A percentile compares a stretch with the other conserved stretches of the same genome.
Evolutionary conservation across 2,329 filamentous ascomycete species (phyloP).

Genomic region (Remersonia thermophila): DNA sequence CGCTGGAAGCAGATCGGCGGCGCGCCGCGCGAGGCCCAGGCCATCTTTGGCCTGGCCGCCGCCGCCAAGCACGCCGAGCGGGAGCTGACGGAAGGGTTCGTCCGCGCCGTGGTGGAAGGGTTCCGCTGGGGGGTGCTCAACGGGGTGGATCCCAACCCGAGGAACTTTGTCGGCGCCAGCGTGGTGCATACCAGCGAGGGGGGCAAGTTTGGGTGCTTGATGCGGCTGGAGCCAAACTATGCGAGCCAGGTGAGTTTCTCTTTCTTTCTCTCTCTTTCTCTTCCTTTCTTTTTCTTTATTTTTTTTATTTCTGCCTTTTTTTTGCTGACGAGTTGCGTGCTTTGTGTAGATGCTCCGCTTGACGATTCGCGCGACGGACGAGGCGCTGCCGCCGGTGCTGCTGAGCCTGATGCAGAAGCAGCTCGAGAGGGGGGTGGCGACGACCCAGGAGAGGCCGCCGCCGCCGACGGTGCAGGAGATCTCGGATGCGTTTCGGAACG

Average conservation of each 20-base stretch:
- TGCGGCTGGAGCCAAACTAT: constrained; percentile 92
- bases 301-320: neutral
- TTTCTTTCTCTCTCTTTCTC: neutral
- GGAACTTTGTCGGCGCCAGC: constrained; percentile 87
- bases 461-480: constrained; percentile 37
- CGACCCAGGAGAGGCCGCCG: constrained; percentile 27
- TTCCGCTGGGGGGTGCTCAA: constrained; percentile 83
- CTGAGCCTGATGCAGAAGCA: constrained; percentile 81
- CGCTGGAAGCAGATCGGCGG: constrained; percentile 97
- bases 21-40: constrained; percentile 73
- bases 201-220: constrained; percentile 86
- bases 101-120: constrained; percentile 61
- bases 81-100: constrained; percentile 58
- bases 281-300: neutral
- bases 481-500: constrained; percentile 41
- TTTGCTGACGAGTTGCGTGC: constrained; percentile 12
- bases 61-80: constrained; percentile 40
- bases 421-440: constrained; percentile 44
- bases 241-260: constrained; percentile 60
- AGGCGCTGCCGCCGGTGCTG: constrained; percentile 67
- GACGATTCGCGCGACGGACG: constrained; percentile 88
- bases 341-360: constrained; percentile 77
- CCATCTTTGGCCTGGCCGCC: constrained; percentile 59
- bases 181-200: constrained; percentile 70
- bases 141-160: constrained; percentile 79